phyloP scores from a whole-genome alignment of 2,329 filamentous ascomycete genomes.

The Botrytis tulipae region DNA sequence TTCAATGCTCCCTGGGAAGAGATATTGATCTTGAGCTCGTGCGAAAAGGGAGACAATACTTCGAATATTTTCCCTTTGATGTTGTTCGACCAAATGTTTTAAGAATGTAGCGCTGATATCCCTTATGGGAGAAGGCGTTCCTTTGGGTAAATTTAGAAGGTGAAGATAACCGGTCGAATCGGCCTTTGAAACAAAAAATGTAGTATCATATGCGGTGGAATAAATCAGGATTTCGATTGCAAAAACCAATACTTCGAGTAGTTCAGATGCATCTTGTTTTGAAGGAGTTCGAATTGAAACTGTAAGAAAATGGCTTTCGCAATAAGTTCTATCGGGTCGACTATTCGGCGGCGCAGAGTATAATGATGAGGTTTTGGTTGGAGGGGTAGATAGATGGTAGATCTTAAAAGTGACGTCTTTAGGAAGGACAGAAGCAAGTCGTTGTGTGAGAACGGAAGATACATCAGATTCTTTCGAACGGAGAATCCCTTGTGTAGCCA shows the following conservation, averaged over 20 bases:
- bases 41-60: slow-evolving; percentile 88
- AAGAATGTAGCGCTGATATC: slow-evolving; percentile 74
- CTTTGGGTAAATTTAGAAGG: slow-evolving; percentile 60
- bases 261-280: slow-evolving; percentile 30
- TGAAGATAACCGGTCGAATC: slow-evolving; percentile 90
- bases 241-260: slow-evolving; percentile 62
- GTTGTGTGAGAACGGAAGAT: slow-evolving; percentile 33
- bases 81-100: slow-evolving; percentile 66
- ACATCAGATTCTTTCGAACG: slow-evolving; percentile 29
- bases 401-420: slow-evolving; percentile 60
- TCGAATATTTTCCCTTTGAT: slow-evolving; percentile 62
- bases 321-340: slow-evolving; percentile 73
- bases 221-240: slow-evolving; percentile 88
- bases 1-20: slow-evolving; percentile 89
- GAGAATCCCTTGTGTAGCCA: slow-evolving; percentile 35
- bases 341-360: slow-evolving; percentile 74
- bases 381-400: slow-evolving; percentile 85
- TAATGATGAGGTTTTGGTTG: slow-evolving; percentile 70
- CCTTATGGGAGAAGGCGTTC: slow-evolving; percentile 70
- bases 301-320: slow-evolving; percentile 78
- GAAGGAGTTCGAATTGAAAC: slow-evolving; percentile 47
- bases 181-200: slow-evolving; percentile 92
- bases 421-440: slow-evolving; percentile 46
- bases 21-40: slow-evolving; percentile 85
- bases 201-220: slow-evolving; percentile 75